phyloP scores from a whole-genome alignment of 2,329 filamentous ascomycete genomes.

The Aspergillus aculeatinus region DNA sequence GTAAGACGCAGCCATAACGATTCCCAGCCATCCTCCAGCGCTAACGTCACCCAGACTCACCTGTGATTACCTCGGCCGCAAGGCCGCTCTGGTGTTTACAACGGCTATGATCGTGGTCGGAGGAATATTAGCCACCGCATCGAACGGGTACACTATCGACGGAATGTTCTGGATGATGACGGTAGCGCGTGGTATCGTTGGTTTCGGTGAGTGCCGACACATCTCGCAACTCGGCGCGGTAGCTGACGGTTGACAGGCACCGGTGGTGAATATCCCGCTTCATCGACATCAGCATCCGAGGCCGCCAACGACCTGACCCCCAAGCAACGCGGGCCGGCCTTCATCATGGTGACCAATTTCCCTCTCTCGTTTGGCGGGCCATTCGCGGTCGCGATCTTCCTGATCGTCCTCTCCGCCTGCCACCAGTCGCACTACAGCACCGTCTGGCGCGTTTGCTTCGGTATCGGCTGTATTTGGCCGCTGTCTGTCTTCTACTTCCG shows the following conservation, averaged over 20 bases:
- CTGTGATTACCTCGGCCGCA: conserved; percentile 2
- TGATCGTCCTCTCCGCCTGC: conserved; percentile 5
- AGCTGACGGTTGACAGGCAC: background rate
- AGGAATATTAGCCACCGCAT: conserved; percentile 1
- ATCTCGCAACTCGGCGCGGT: background rate
- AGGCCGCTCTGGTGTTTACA: conserved; percentile 2
- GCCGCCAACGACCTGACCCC: conserved; percentile 1
- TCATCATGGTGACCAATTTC: conserved; percentile 8
- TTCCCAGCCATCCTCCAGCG: background rate
- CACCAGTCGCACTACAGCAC: conserved; percentile 5
- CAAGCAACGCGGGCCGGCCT: background rate
- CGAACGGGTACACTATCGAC: background rate
- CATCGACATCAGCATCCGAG: conserved; percentile 1
- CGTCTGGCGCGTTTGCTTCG: conserved; percentile 6
- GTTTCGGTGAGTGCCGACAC: background rate
- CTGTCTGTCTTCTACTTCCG: conserved; percentile 7
- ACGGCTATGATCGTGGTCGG: conserved; percentile 2
- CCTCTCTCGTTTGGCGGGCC: conserved; percentile 1
- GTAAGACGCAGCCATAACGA: background rate
- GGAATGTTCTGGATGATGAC: conserved; percentile 9
- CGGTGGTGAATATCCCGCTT: conserved; percentile 6
- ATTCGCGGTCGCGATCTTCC: conserved; percentile 1
- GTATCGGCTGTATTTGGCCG: conserved; percentile 6
- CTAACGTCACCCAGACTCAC: background rate
- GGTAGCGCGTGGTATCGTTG: conserved; percentile 1